Evolutionary conservation across 202 grass and related monocot genomes (phyloP).

Genomic region (Alloteropsis angusta): DNA sequence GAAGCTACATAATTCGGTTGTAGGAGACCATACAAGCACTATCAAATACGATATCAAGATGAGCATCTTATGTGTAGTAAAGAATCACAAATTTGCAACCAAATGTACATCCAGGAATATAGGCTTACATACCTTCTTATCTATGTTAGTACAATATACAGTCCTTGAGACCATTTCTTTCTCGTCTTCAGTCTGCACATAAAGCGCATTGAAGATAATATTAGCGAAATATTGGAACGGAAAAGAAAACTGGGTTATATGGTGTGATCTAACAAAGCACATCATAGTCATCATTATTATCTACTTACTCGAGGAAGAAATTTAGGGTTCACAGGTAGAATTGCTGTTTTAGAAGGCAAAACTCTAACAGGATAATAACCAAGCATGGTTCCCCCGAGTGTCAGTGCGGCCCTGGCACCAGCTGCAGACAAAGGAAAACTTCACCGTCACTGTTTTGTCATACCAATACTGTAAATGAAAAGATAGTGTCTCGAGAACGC

Average conservation of each 20-base stretch:
- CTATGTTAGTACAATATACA: constrained; percentile 99
- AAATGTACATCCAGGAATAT: not conserved
- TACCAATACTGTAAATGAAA: constrained; percentile 24
- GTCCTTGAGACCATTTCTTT: constrained; percentile 97
- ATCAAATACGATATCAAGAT: not conserved
- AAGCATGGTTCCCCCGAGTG: constrained; percentile 61
- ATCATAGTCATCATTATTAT: not conserved
- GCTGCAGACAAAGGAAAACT: constrained; percentile 36
- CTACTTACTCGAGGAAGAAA: constrained; percentile 76
- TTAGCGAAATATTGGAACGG: not conserved
- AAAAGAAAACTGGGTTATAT: not conserved
- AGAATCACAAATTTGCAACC: not conserved
- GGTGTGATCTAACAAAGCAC: not conserved
- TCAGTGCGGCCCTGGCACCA: constrained; percentile 74
- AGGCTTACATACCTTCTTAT: constrained; percentile 61
- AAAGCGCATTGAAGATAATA: not conserved
- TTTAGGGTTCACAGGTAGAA: constrained; percentile 89
- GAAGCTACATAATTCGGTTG: not conserved
- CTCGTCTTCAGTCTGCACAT: constrained; percentile 65
- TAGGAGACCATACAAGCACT: not conserved
- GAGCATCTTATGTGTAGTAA: not conserved
- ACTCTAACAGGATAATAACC: constrained; percentile 90
- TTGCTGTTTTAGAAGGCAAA: constrained; percentile 90
- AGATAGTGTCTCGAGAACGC: not conserved
- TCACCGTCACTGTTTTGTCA: constrained; percentile 15